A percentile compares a stretch with the other conserved stretches of the same genome.
phyloP scores from a whole-genome alignment of 2,329 filamentous ascomycete genomes.

The Fusarium chaquense region DNA sequence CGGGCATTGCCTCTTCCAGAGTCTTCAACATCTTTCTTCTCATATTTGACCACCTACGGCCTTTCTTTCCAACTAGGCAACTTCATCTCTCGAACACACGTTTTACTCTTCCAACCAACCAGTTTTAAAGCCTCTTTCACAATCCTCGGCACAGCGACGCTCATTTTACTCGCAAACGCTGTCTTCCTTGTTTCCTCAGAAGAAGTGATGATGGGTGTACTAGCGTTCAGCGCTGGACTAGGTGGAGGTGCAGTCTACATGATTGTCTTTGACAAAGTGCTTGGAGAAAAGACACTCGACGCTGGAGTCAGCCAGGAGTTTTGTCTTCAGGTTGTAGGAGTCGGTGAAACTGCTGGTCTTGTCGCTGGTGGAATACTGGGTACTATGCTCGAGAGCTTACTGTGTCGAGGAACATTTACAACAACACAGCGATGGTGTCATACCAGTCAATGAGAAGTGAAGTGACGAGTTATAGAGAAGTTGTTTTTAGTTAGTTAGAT shows the following conservation, averaged over 20 bases:
- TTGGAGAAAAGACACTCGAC: constrained; percentile 38
- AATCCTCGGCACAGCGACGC: constrained; percentile 15
- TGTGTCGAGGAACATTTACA: constrained; percentile 37
- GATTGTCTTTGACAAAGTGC: constrained; percentile 34
- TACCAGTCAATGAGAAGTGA: constrained; percentile 22
- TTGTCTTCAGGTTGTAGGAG: constrained; percentile 47
- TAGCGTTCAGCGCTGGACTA: constrained; percentile 48
- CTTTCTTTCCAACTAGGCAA: constrained; percentile 49
- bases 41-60: constrained; percentile 48
- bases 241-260: constrained; percentile 50
- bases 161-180: constrained; percentile 39
- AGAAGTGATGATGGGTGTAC: constrained; percentile 39
- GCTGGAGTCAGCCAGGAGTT: constrained; percentile 46
- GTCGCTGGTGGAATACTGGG: constrained; percentile 47
- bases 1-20: constrained; percentile 45
- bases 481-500: neutral
- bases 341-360: constrained; percentile 48
- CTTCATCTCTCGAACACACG: constrained; percentile 44
- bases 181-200: constrained; percentile 41
- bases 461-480: neutral
- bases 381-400: constrained; percentile 40
- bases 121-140: constrained; percentile 24
- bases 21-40: constrained; percentile 45
- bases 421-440: constrained; percentile 48
- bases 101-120: constrained; percentile 34